Evolutionary conservation across 2,329 filamentous ascomycete genomes (phyloP).

Genomic region (Microcyclospora pomicola): DNA sequence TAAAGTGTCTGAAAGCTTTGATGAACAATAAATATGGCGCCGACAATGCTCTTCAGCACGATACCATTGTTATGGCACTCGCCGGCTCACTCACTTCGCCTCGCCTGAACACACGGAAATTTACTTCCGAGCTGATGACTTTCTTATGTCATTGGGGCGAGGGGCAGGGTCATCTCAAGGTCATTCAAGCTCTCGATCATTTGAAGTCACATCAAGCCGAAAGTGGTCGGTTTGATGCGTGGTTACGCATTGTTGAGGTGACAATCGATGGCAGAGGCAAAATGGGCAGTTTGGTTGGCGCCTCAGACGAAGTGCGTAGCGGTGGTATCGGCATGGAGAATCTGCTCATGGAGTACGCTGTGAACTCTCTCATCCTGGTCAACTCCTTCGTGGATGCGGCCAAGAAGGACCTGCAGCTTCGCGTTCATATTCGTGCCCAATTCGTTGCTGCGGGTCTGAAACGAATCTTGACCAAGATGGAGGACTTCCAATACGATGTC

Average conservation of each 20-base stretch:
- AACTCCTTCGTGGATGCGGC: conserved; percentile 94
- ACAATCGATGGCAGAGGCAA: conserved; percentile 94
- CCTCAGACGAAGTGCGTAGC: conserved; percentile 88
- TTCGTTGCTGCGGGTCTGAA: conserved; percentile 94
- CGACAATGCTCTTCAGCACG: conserved; percentile 82
- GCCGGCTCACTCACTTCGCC: conserved; percentile 78
- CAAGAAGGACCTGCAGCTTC: conserved; percentile 73
- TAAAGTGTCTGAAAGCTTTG: conserved; percentile 91
- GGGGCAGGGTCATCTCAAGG: conserved; percentile 79
- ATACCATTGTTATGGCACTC: conserved; percentile 78
- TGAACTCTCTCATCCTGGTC: conserved; percentile 84
- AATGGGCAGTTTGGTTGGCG: conserved; percentile 95
- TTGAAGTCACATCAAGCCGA: conserved; percentile 80
- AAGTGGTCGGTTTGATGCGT: conserved; percentile 90
- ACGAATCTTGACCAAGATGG: conserved; percentile 90
- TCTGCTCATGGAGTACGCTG: conserved; percentile 95
- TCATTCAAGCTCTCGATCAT: conserved; percentile 82
- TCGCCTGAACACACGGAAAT: conserved; percentile 77
- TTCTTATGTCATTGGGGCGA: conserved; percentile 92
- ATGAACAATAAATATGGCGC: conserved; percentile 99
- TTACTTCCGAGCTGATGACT: conserved; percentile 90
- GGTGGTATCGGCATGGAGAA: conserved; percentile 98
- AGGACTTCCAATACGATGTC: conserved; percentile 92
- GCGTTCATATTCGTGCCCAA: conserved; percentile 88
- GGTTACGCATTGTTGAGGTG: conserved; percentile 97